Percentiles rank a stretch among this genome's conserved stretches.
Evolutionary conservation across 2,329 filamentous ascomycete genomes (phyloP).

Genomic region (Purpureocillium takamizusanense): DNA sequence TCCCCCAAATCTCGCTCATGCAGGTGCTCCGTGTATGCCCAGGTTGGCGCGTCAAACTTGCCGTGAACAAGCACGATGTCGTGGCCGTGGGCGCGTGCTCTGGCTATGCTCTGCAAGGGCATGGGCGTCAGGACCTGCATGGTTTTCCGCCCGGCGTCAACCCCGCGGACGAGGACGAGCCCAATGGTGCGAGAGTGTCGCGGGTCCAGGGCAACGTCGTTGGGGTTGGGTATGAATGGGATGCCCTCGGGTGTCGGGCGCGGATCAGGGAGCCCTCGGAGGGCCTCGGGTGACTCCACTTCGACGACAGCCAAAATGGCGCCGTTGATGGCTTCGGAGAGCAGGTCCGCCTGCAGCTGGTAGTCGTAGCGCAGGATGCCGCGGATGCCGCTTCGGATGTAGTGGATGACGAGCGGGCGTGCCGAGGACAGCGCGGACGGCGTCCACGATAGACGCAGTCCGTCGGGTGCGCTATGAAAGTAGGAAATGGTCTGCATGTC

Average conservation of each 20-base stretch:
- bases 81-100: conserved; percentile 29
- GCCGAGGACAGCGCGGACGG: conserved; percentile 44
- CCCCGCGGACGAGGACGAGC: conserved; percentile 59
- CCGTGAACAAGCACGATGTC: conserved; percentile 57
- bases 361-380: conserved; percentile 62
- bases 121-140: conserved; percentile 62
- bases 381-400: conserved; percentile 48
- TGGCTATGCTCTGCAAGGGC: conserved; percentile 25
- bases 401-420: conserved; percentile 54
- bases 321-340: conserved; percentile 61
- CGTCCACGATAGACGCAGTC: conserved; percentile 33
- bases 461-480: conserved; percentile 45
- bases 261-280: conserved; percentile 22
- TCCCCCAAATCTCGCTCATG: conserved; percentile 28
- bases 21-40: conserved; percentile 60
- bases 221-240: conserved; percentile 50
- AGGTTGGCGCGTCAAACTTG: conserved; percentile 58
- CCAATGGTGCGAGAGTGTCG: conserved; percentile 50
- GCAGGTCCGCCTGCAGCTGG: conserved; percentile 45
- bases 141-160: conserved; percentile 43
- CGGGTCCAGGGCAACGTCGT: conserved; percentile 50
- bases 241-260: conserved; percentile 37
- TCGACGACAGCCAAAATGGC: conserved; percentile 59
- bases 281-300: conserved; percentile 44
- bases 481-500: conserved; percentile 76